Evolutionary conservation across 768 basidiomycete species (phyloP).

Genomic region (Rickenella mellea): DNA sequence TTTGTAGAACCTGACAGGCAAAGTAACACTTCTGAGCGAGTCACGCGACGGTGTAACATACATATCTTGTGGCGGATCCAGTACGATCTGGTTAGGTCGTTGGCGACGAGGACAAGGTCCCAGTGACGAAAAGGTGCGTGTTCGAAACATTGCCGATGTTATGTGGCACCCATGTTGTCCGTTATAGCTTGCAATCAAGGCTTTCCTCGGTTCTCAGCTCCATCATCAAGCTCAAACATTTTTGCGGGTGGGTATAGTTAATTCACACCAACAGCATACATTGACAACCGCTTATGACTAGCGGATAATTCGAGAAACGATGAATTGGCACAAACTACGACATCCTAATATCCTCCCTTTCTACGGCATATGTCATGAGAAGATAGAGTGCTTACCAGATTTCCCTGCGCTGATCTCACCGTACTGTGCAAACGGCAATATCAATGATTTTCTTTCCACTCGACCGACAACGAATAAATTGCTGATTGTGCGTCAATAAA

Average conservation of each 20-base stretch:
- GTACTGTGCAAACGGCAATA: not conserved
- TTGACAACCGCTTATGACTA: not conserved
- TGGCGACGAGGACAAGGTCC: too few relatives aligned
- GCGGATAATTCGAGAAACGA: not conserved
- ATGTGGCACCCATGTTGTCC: too few relatives aligned
- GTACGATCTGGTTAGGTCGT: too few relatives aligned
- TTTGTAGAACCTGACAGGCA: too few relatives aligned
- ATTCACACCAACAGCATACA: not conserved
- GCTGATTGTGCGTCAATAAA: not conserved
- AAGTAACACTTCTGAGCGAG: too few relatives aligned
- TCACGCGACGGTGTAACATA: too few relatives aligned
- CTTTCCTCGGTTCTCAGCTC: not conserved
- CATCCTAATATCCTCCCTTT: not conserved
- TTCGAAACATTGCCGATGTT: too few relatives aligned
- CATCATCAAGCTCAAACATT: not conserved
- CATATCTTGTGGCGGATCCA: too few relatives aligned
- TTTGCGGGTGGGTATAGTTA: not conserved
- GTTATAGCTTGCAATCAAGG: not conserved
- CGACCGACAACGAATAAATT: not conserved
- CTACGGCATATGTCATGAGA: not conserved
- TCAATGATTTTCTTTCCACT: not conserved
- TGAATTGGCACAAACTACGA: not conserved
- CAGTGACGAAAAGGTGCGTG: too few relatives aligned
- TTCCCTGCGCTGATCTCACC: not conserved
- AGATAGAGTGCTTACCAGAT: not conserved